Evolutionary conservation across 2,329 filamentous ascomycete genomes (phyloP), one percentile per base, ranked within the genome.

Genomic region (Xylariaceae sp.): DNA sequence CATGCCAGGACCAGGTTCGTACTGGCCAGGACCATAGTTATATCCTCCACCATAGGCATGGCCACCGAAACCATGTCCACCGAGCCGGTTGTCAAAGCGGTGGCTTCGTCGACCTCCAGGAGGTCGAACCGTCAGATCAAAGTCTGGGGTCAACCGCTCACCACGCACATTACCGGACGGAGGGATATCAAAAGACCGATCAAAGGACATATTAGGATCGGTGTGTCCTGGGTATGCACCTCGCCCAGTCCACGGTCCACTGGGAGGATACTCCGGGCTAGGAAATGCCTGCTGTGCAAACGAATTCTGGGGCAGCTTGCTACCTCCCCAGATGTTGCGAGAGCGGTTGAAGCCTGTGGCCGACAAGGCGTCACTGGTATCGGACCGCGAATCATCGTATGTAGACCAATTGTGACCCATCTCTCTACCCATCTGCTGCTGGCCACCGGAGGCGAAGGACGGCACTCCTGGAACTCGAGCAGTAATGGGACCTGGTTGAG

Each of bases 301-400:
- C 49, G 37, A 29, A 45, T 52, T 14, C 32, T 31, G 38, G 39
- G 52, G 40, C 11, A 58, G 51, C 49, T 72, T 74, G 30, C 61
- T 58, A 27, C 58, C 67, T 42, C 59, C 65, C 75, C 76, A 80
- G 35, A 77, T 73, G 31, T 65, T 67, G 26, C 72, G 68, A 36
- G 67, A 54, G 31, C 72, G 70, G 37, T 64, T 70, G 52, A 75
- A 73, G 4, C 65, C 64, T 24, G 64, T 65, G 15, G 63, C 51
- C 12, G 73, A 68, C 32, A 73, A 44, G 21, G 66, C 55, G 44
- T 80, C 76, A 49, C 69, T 72, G 21, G 66, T 65, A 37, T 80
- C 75, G 9, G 74, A 74, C 33, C 67, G 65, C 45, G 60, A 55
- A 50, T 80, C 76, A 14, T 80, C 75, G 27, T 59, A 59, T 9